Conservation (phyloP, 257 asterid species). For the Nicotiana tomentosiformis region DNA sequence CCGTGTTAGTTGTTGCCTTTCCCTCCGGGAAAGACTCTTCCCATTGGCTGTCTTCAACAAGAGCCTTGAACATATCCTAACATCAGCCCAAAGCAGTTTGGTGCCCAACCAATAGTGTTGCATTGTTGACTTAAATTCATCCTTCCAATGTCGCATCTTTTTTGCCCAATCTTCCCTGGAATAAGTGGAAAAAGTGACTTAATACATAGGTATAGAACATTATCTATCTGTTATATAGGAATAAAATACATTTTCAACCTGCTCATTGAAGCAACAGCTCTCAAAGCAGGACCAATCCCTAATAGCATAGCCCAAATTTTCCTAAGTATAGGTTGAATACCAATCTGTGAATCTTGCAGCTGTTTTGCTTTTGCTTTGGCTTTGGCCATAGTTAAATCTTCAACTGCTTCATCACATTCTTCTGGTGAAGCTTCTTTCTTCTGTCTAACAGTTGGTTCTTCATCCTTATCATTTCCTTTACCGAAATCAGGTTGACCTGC, state of each 20-base stretch:
- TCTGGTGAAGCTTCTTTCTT: constrained; percentile 96
- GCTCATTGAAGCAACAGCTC: constrained; percentile 92
- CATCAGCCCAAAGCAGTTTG: constrained; percentile 91
- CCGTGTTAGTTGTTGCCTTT: constrained; percentile 85
- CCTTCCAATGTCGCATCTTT: constrained; percentile 74
- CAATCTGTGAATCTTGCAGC: constrained; percentile 74
- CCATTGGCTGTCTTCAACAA: constrained; percentile 77
- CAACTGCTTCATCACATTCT: constrained; percentile 98
- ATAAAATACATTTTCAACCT: constrained; percentile 38
- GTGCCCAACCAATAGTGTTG: constrained; percentile 90
- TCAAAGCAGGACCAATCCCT: constrained; percentile 96
- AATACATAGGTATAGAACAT: neutral
- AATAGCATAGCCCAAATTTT: constrained; percentile 67
- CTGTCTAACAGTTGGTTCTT: constrained; percentile 48
- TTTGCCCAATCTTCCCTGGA: constrained; percentile 82
- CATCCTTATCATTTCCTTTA: constrained; percentile 43
- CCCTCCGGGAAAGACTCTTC: constrained; percentile 81
- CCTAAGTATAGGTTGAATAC: constrained; percentile 45
- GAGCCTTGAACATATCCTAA: constrained; percentile 81
- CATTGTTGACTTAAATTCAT: constrained; percentile 73
- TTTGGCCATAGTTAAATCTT: constrained; percentile 79
- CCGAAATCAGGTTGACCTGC: constrained; percentile 54
- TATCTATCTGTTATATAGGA: neutral
- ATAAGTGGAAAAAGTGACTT: constrained; percentile 19
- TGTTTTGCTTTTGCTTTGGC: constrained; percentile 89